Base-by-base conservation (phyloP, 768 basidiomycete species). In the Hericium rajendrae region DNA sequence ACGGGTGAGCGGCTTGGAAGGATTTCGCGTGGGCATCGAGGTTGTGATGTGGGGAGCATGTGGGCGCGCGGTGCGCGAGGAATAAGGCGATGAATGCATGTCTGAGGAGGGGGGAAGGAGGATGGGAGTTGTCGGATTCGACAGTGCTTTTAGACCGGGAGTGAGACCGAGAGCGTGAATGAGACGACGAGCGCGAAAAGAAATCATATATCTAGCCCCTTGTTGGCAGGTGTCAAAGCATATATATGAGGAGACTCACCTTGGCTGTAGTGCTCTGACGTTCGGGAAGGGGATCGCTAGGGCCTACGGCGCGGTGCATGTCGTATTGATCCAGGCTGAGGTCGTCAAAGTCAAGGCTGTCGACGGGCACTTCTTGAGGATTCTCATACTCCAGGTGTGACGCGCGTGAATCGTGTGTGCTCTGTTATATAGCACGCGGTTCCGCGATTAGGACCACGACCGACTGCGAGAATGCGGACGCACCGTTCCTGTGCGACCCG, bases 141-240 rank as follows among this genome's bases (percentile, higher is more conserved):
- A 40, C 51, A 26, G 41, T 55, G 26, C 46, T 67, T 60, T 66
- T 68, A 16, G 74, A 68, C 12, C 77, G 75, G 15, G 85, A 82
- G 41, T 82, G 84, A n/a, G 85, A 82, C 39, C 82, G 84, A n/a
- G 85, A 82, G 40, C 82, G 84, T n/a, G 85, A 85, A 66, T 81
- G 78, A 40, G 79, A 80, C 55, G 78, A 73, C 22, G 72, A 71
- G 55, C 69, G 70, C 60, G 63, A 69, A 53, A 76, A 72, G 70
- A 88, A 85, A 26, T 74, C 78, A 63, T 79, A 83, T 65, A 88
- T 70, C 86, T 88, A 62, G 26, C 39, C 51, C 39, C 6, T 41
- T 15, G 13, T 20, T 13, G 13, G 40, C 20, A 28, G 32, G 40
- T 13, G 28, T 56, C 28, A 46, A n/a, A 16, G 28, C 37, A 37